A percentile compares a stretch with the other conserved stretches of the same genome.
These are phyloP conservation scores for Suillus subalutaceus DNA, from an alignment of 768 basidiomycete species.

Conservation along the genomic window DNA sequence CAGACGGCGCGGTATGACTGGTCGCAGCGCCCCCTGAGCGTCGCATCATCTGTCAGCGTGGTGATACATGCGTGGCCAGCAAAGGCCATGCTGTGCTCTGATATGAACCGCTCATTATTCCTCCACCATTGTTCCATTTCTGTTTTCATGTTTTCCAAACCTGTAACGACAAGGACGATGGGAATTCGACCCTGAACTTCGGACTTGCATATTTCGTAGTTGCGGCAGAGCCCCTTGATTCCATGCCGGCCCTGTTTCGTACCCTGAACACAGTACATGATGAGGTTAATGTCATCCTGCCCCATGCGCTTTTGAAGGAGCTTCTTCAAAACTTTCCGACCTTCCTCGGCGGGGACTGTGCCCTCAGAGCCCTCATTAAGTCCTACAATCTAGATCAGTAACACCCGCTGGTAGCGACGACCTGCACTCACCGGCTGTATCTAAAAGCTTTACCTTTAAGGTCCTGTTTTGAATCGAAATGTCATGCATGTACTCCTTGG, in stretches of 20 bases:
- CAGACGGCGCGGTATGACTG: conserved; percentile 26
- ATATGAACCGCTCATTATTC: conserved; percentile 32
- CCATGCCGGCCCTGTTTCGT: conserved; percentile 26
- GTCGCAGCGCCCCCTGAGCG: conserved; percentile 22
- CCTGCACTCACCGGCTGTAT: conserved; percentile 32
- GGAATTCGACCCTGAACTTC: conserved; percentile 22
- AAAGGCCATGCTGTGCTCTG: conserved; percentile 35
- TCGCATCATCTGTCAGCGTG: conserved; percentile 27
- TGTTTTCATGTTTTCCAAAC: conserved; percentile 33
- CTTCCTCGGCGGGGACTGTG: conserved; percentile 28
- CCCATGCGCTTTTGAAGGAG: conserved; percentile 35
- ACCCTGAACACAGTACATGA: conserved; percentile 32
- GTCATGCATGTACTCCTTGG: conserved; percentile 25
- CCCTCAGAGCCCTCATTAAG: conserved; percentile 36
- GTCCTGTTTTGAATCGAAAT: conserved; percentile 17
- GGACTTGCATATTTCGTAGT: conserved; percentile 27
- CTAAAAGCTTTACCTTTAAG: conserved; percentile 29
- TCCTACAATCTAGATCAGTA: conserved; percentile 18
- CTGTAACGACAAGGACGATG: conserved; percentile 32
- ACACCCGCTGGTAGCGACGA: conserved; percentile 1
- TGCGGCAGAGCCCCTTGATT: conserved; percentile 31
- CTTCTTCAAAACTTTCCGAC: conserved; percentile 27
- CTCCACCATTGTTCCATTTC: conserved; percentile 45
- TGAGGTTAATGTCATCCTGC: conserved; percentile 27
- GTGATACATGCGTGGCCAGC: conserved; percentile 43